Base-by-base conservation (phyloP, 2,329 filamentous ascomycete species). In the Pseudocercospora eumusae region DNA sequence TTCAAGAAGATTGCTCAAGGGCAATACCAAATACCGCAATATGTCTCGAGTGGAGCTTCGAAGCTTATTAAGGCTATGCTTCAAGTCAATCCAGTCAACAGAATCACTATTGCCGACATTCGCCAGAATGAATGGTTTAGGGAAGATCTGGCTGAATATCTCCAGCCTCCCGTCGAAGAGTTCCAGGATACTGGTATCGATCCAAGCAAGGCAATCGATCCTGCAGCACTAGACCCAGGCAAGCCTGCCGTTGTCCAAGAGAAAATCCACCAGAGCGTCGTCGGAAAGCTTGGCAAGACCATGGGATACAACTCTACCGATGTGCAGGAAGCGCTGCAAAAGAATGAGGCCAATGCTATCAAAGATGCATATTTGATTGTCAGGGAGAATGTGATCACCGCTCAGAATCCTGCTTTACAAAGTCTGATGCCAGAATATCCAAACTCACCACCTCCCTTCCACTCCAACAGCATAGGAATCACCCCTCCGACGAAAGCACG, bases 361-460 rank as follows among this genome's bases (percentile, higher is more conserved):
- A 99, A 99, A 79, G 95, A 99, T 78, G 95, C 95, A 1, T 99
- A 98, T 79, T 88, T 97, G 78, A 99, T 99, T 75, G 92, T 99
- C 25, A 87, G 93, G 57, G 95, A 99, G 77, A 98, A 98, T 75
- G 95, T 97, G 76, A 85, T 98, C 75, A 98, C 98, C 93, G 90
- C 93, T 75, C 88, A 88, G 59, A 96, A 92, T 75, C 92, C 86
- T 60, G 79, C 83, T n/a, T 59, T 69, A 53, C 62, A 66, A 33
- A 61, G 64, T 56, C 80, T 76, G 69, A 78, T 81, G 67, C 81
- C 79, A 64, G 80, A 80, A 50, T 88, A 84, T 72, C 28, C 76
- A 74, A 60, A 73, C 70, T 55, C 66, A 7, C 66, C 66, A 23
- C 64, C 64, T 27, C 59, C 66, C 13, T 64, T 68, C 28, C 57